These are phyloP conservation scores for Hyphodiscus sp. DNA, from an alignment of 2,329 filamentous ascomycete species.

Conservation along the genomic window DNA sequence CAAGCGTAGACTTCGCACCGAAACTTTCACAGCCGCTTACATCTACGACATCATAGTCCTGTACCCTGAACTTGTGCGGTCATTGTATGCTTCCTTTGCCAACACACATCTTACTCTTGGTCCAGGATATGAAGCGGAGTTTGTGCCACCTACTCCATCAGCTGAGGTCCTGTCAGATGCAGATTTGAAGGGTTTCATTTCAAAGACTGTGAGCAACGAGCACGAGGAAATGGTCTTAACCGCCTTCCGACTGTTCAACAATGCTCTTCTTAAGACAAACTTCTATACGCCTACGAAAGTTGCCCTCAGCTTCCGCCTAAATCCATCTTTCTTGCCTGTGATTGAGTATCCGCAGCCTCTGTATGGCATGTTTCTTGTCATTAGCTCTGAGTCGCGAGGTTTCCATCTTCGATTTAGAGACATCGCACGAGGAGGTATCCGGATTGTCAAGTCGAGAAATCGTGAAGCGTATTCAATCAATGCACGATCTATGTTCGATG, in stretches of 20 bases:
- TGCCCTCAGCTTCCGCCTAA: constrained; percentile 89
- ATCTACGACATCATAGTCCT: constrained; percentile 94
- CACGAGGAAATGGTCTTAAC: constrained; percentile 98
- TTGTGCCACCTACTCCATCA: constrained; percentile 48
- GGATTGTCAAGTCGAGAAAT: constrained; percentile 96
- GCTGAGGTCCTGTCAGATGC: constrained; percentile 68
- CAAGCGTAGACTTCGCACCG: constrained; percentile 88
- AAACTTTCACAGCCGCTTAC: constrained; percentile 97
- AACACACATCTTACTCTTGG: constrained; percentile 65
- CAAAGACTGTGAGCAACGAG: constrained; percentile 78
- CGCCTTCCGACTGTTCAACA: constrained; percentile 94
- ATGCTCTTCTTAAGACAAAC: constrained; percentile 90
- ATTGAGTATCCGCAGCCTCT: constrained; percentile 90
- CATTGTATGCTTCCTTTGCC: constrained; percentile 87
- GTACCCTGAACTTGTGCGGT: constrained; percentile 80
- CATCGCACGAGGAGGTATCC: constrained; percentile 92
- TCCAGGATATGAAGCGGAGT: constrained; percentile 44
- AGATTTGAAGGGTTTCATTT: constrained; percentile 69
- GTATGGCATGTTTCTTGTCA: constrained; percentile 98
- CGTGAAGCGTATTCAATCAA: constrained; percentile 96
- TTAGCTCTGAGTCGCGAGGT: constrained; percentile 91
- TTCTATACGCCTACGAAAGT: constrained; percentile 94
- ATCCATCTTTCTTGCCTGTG: constrained; percentile 80
- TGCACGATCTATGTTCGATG: constrained; percentile 90
- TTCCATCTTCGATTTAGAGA: constrained; percentile 98